Percentiles rank a stretch among this genome's conserved stretches.
phyloP scores from a whole-genome alignment of 306 rosid species.

The Comarum palustre region DNA sequence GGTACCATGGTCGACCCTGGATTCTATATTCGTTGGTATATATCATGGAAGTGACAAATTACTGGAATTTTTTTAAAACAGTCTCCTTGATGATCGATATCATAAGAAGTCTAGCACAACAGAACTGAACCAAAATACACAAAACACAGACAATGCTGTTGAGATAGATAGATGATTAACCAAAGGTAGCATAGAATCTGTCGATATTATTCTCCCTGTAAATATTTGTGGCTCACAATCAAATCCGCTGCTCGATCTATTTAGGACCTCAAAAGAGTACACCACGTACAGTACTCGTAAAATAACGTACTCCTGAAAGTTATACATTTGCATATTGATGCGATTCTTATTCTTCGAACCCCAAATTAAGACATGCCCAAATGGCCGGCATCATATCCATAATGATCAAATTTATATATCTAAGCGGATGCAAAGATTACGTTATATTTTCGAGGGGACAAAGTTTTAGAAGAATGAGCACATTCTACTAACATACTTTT shows the following conservation, averaged over 20 bases:
- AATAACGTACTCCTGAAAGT: neutral
- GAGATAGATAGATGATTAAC: neutral
- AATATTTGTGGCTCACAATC: neutral
- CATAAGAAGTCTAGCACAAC: neutral
- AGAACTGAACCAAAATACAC: neutral
- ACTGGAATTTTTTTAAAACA: neutral
- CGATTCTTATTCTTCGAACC: conserved; percentile 3
- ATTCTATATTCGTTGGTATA: neutral
- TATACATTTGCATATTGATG: neutral
- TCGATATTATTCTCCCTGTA: neutral
- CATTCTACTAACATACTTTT: neutral
- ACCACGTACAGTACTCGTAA: neutral
- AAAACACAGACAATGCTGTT: neutral
- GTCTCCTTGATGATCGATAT: neutral
- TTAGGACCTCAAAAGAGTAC: neutral
- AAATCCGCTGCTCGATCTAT: neutral
- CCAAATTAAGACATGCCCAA: neutral
- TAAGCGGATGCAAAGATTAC: no score
- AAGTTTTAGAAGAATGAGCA: neutral
- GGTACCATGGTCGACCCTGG: no score
- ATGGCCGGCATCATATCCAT: neutral
- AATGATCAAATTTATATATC: no score
- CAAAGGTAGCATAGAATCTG: neutral
- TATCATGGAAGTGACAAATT: neutral
- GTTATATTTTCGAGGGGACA: no score